Conservation (phyloP, 2,329 filamentous ascomycete species). For the Pseudofabraea citricarpa region DNA sequence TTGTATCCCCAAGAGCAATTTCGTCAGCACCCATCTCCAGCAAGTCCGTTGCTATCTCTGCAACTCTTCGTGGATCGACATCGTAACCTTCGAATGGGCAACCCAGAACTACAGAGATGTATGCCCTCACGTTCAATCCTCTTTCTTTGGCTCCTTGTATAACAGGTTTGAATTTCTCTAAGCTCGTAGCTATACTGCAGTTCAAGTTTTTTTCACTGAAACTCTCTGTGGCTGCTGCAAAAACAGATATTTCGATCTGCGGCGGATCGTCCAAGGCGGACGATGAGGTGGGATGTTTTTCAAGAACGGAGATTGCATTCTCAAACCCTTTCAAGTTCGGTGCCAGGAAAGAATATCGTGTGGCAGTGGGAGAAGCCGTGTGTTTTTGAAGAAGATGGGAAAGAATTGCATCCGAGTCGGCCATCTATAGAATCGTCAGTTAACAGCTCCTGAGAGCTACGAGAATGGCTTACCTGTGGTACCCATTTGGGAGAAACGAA, state of each 20-base stretch:
- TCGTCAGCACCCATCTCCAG: constrained; percentile 87
- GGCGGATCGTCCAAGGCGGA: constrained; percentile 26
- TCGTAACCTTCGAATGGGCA: constrained; percentile 71
- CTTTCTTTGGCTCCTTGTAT: constrained; percentile 62
- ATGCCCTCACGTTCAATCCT: constrained; percentile 68
- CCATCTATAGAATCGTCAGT: constrained; percentile 52
- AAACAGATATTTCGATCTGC: constrained; percentile 68
- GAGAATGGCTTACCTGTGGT: constrained; percentile 55
- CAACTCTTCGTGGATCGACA: constrained; percentile 58
- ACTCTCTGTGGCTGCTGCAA: constrained; percentile 75
- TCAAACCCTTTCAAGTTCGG: constrained; percentile 72
- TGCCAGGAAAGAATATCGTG: constrained; percentile 76
- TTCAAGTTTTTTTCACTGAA: constrained; percentile 82
- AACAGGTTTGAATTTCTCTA: constrained; percentile 65
- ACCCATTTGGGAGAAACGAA: constrained; percentile 84
- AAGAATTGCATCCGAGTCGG: constrained; percentile 71
- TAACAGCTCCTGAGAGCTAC: neutral
- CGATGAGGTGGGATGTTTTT: constrained; percentile 45
- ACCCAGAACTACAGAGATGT: constrained; percentile 75
- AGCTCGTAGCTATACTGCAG: constrained; percentile 69
- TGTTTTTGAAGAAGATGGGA: constrained; percentile 58
- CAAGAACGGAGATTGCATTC: constrained; percentile 52
- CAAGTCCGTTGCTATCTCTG: constrained; percentile 62
- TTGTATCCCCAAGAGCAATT: constrained; percentile 85
- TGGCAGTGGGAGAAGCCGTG: constrained; percentile 46